Evolutionary conservation across 83 land plant genomes (phyloP), one percentile per base, ranked within the genome.

Genomic region (Diphasiastrum complanatum): DNA sequence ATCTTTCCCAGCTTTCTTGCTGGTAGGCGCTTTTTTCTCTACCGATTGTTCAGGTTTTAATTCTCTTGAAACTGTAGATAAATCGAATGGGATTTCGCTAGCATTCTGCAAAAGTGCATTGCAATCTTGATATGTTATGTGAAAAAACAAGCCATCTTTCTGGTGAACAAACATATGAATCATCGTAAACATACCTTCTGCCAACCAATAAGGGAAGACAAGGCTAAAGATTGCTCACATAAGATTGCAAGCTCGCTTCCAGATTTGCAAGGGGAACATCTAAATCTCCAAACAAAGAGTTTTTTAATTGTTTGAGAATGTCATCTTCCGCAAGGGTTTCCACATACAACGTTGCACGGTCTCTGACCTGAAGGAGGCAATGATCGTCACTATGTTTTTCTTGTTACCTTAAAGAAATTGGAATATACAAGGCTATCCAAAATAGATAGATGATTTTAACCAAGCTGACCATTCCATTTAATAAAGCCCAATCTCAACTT

Each of bases 301-400:
- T 77, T 25, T 83, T 84, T 1, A 61, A 66, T 36, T 87, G 80
- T 54, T 80, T 61, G 0, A 62, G 74, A 33, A 73, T 68, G 47
- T 82, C 75, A 43, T 64, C 79, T 47, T 62, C 77, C 20, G 65
- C 89, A 49, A 91, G 79, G 6, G 75, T 73, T 51, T 81, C 85
- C 36, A 92, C 52, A 74, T 85, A 88, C 3, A 92, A 80, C 23
- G 98, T 92, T 1, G 95, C 98, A 49, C 98, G 79, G 52, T 92
- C 98, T 33, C 98, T 83, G 69, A 92, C 98, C 98, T 92, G 64
- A 56, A 60, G 5, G 6, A 23, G 10, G 25, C 22, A 49, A 8
- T 49, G 12, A 11, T 22, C 12, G 5, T 14, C 10, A n/a, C n/a
- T 40, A 16, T 40, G 43, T 40, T 8, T 18, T 18, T 6, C 51